Evolutionary conservation across 1,139 yeast species (phyloP).

Genomic region (Scheffersomyces segobiensis): DNA sequence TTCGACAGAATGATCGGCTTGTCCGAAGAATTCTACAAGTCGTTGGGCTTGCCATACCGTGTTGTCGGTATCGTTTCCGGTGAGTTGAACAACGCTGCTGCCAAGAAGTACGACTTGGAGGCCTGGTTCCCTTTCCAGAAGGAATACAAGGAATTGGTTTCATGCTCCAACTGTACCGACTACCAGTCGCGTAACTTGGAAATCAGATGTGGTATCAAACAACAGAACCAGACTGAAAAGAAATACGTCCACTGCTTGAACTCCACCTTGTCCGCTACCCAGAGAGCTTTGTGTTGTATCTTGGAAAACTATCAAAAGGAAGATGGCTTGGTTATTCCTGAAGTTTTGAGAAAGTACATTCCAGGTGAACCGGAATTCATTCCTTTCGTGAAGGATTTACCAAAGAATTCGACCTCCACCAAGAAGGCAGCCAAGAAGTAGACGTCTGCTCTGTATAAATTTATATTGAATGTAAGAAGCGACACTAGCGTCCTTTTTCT

Average conservation of each 20-base stretch:
- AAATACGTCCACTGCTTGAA: constrained; percentile 97
- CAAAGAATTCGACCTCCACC: constrained; percentile 87
- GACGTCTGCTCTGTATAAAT: constrained; percentile 1
- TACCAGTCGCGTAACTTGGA: constrained; percentile 98
- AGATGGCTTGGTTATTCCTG: constrained; percentile 91
- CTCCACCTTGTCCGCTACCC: constrained; percentile 96
- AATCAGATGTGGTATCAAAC: constrained; percentile 97
- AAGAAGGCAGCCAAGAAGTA: constrained; percentile 52
- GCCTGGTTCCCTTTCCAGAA: constrained; percentile 99
- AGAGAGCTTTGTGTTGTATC: constrained; percentile 96
- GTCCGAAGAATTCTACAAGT: constrained; percentile 92
- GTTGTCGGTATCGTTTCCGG: constrained; percentile 98
- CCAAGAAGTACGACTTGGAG: constrained; percentile 96
- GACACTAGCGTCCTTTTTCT: background rate
- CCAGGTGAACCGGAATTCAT: constrained; percentile 98
- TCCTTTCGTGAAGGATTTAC: constrained; percentile 87
- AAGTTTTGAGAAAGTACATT: constrained; percentile 90
- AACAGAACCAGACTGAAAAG: constrained; percentile 93
- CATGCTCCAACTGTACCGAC: constrained; percentile 99
- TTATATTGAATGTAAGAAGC: background rate
- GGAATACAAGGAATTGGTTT: constrained; percentile 96
- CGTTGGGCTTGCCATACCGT: constrained; percentile 91
- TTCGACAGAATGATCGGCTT: constrained; percentile 90
- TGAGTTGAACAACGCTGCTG: constrained; percentile 98
- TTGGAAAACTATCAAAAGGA: constrained; percentile 97